Percentiles rank a stretch among this genome's conserved stretches.
Conservation (phyloP, 2,329 filamentous ascomycete genomes). For the Tolypocladium tundrense region DNA sequence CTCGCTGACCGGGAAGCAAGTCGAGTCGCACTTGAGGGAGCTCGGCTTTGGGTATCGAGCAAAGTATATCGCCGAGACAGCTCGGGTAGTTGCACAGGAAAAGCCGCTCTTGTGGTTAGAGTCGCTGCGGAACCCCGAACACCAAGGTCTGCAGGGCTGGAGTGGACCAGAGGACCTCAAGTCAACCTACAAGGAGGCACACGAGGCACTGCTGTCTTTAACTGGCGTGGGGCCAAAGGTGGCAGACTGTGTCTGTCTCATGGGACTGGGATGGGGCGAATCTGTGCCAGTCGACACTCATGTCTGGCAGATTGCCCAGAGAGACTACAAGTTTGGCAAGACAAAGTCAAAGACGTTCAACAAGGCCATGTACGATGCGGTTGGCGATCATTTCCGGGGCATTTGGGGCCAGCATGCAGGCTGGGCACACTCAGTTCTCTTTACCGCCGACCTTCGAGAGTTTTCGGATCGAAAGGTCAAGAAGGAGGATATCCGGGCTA, state of each 20-base stretch:
- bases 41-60: constrained; percentile 93
- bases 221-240: constrained; percentile 95
- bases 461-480: constrained; percentile 57
- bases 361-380: constrained; percentile 77
- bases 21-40: constrained; percentile 69
- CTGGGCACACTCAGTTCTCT: constrained; percentile 95
- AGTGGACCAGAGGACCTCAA: constrained; percentile 13
- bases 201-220: constrained; percentile 66
- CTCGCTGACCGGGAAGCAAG: constrained; percentile 59
- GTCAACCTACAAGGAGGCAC: constrained; percentile 67
- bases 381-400: constrained; percentile 79
- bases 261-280: constrained; percentile 94
- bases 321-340: constrained; percentile 90
- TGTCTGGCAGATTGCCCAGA: constrained; percentile 95
- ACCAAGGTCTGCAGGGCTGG: constrained; percentile 38
- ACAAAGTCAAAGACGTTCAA: constrained; percentile 77
- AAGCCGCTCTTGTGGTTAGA: constrained; percentile 68
- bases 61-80: constrained; percentile 84
- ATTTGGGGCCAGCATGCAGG: constrained; percentile 92
- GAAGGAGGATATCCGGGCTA: constrained; percentile 5
- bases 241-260: constrained; percentile 89
- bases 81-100: constrained; percentile 58
- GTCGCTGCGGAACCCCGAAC: constrained; percentile 66
- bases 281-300: constrained; percentile 95
- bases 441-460: constrained; percentile 80